Evolutionary conservation across 2,329 filamentous ascomycete species (phyloP).

Genomic region (Aureobasidium vineae): DNA sequence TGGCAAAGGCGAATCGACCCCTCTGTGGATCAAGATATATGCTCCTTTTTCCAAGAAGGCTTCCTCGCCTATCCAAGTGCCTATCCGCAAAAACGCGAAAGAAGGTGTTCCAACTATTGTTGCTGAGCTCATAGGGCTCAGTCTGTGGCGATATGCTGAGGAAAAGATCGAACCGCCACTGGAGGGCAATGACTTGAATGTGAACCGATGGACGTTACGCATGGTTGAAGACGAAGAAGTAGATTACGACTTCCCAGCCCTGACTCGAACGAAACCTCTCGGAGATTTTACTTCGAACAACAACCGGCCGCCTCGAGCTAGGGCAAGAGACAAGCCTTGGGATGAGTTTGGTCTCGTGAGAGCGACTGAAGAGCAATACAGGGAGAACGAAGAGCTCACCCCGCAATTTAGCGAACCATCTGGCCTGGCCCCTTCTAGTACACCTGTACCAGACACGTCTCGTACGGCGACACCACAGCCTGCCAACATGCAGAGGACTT

Average conservation of each 20-base stretch:
- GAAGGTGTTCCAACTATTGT: conserved; percentile 70
- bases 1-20: conserved; percentile 74
- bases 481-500: conserved; percentile 20
- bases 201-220: conserved; percentile 78
- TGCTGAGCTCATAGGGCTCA: conserved; percentile 76
- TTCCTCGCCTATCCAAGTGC: conserved; percentile 66
- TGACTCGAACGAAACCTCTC: conserved; percentile 71
- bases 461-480: conserved; percentile 31
- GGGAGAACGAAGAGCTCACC: conserved; percentile 66
- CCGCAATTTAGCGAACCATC: conserved; percentile 63
- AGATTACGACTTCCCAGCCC: conserved; percentile 78
- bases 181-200: conserved; percentile 64
- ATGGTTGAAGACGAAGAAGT: conserved; percentile 85
- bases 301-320: conserved; percentile 62
- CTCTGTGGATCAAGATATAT: conserved; percentile 74
- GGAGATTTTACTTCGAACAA: conserved; percentile 76
- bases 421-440: conserved; percentile 26
- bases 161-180: conserved; percentile 70
- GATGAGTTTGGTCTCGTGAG: conserved; percentile 80
- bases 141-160: conserved; percentile 73
- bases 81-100: conserved; percentile 67
- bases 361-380: conserved; percentile 65
- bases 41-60: conserved; percentile 66
- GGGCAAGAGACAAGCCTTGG: conserved; percentile 72
- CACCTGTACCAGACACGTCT: conserved; percentile 25